Conservation (phyloP, 108 stramenopile genomes). For the Nannochloropsis gaditana region DNA sequence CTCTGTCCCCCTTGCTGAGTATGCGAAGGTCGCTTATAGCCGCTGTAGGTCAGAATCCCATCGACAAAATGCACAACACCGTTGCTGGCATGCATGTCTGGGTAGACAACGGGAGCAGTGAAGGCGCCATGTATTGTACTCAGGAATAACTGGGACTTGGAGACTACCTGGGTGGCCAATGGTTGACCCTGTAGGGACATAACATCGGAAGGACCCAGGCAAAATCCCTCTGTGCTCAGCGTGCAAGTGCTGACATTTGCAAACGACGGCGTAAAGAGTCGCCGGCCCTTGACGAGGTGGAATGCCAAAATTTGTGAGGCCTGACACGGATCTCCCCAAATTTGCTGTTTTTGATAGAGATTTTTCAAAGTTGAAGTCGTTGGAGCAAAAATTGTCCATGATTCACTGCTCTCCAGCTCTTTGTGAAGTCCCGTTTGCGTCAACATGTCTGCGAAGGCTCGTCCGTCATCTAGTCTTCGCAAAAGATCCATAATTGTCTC, state of each 20-base stretch:
- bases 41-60: slow-evolving; percentile 34
- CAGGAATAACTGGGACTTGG: not conserved
- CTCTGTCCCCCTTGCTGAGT: too few species aligned
- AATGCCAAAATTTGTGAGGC: not conserved
- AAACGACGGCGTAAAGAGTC: not conserved
- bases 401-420: not conserved
- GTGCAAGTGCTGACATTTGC: not conserved
- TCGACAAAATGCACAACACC: slow-evolving; percentile 39
- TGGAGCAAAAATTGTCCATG: slow-evolving; percentile 1
- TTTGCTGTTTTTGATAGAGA: not conserved
- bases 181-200: slow-evolving; percentile 16
- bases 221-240: not conserved
- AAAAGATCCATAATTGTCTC: not conserved
- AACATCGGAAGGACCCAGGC: not conserved
- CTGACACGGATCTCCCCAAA: not conserved
- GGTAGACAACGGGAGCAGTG: slow-evolving; percentile 24
- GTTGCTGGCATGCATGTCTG: slow-evolving; percentile 40
- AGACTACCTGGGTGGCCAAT: not conserved
- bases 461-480: not conserved
- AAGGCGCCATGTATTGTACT: slow-evolving; percentile 15
- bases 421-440: not conserved
- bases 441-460: not conserved
- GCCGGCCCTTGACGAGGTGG: not conserved
- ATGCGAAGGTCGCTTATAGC: not conserved
- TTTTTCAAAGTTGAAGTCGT: not conserved